Evolutionary conservation across 2,329 filamentous ascomycete genomes (phyloP).

Genomic region (Apiospora hydei): DNA sequence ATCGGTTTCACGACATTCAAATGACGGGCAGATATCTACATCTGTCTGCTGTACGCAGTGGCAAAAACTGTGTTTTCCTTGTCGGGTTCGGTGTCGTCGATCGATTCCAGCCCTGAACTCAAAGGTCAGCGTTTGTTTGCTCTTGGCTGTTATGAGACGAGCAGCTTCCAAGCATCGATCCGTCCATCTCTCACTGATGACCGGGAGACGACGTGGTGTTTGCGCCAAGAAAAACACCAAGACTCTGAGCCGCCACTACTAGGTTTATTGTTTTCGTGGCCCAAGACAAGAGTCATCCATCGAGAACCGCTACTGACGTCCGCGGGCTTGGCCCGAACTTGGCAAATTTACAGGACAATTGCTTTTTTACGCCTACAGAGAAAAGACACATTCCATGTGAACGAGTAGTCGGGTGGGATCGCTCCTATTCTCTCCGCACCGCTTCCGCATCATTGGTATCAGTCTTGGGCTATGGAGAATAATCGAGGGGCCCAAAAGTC

Average conservation of each 20-base stretch:
- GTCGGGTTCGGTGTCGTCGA: background rate
- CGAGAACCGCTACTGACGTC: background rate
- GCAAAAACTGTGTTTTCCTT: background rate
- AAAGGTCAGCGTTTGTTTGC: background rate
- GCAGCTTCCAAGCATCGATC: background rate
- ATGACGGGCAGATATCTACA: background rate
- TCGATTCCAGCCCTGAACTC: background rate
- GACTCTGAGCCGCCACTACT: constrained; percentile 8
- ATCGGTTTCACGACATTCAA: background rate
- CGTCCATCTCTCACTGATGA: background rate
- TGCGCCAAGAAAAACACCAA: background rate
- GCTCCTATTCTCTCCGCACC: too few relatives aligned
- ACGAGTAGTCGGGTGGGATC: background rate
- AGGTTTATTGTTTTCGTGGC: background rate
- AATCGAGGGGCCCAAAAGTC: too few relatives aligned
- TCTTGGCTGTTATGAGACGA: background rate
- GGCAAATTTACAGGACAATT: background rate
- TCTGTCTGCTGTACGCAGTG: background rate
- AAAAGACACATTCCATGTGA: background rate
- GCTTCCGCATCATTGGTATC: too few relatives aligned
- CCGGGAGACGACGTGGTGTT: background rate
- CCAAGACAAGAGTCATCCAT: background rate
- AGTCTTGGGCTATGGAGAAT: too few relatives aligned
- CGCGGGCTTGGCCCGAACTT: constrained; percentile 10
- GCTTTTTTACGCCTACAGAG: background rate